Percentiles rank a stretch among this genome's conserved stretches.
Conservation (phyloP, 2,329 filamentous ascomycete species). For the Penicillium corylophilum region DNA sequence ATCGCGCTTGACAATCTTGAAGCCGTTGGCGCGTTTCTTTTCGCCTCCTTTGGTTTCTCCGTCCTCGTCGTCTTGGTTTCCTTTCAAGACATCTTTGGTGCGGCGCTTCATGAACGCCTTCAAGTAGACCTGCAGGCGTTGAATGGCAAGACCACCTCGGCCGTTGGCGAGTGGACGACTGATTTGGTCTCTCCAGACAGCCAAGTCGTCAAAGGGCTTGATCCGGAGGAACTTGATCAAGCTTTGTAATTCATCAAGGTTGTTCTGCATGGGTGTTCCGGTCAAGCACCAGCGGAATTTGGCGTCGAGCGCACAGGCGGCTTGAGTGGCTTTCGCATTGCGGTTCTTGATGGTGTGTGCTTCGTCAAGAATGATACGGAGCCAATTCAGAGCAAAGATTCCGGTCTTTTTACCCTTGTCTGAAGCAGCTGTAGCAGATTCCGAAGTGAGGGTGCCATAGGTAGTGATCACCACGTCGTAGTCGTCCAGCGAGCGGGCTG, state of each 20-base stretch:
- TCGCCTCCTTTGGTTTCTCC: constrained; percentile 50
- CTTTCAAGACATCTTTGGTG: constrained; percentile 93
- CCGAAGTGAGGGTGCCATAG: constrained; percentile 91
- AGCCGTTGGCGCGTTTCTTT: constrained; percentile 59
- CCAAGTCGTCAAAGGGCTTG: constrained; percentile 82
- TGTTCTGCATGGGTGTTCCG: constrained; percentile 97
- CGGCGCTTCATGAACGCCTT: constrained; percentile 98
- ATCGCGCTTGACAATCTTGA: constrained; percentile 89
- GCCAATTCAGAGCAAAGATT: constrained; percentile 92
- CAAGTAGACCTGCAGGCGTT: constrained; percentile 77
- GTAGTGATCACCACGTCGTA: constrained; percentile 98
- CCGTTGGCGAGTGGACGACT: constrained; percentile 86
- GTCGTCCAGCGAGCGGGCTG: constrained; percentile 69
- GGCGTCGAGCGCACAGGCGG: constrained; percentile 78
- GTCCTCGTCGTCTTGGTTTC: constrained; percentile 75
- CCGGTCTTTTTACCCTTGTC: constrained; percentile 69
- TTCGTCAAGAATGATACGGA: constrained; percentile 91
- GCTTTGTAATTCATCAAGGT: constrained; percentile 92
- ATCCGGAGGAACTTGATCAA: constrained; percentile 90
- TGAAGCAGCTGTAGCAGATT: constrained; percentile 65
- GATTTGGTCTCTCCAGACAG: constrained; percentile 88
- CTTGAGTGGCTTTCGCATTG: constrained; percentile 91
- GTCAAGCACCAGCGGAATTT: constrained; percentile 96
- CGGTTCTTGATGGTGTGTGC: constrained; percentile 98
- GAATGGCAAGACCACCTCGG: constrained; percentile 83